phyloP scores from a whole-genome alignment of 176 grass and related monocot genomes.

The Eleusine coracana region DNA sequence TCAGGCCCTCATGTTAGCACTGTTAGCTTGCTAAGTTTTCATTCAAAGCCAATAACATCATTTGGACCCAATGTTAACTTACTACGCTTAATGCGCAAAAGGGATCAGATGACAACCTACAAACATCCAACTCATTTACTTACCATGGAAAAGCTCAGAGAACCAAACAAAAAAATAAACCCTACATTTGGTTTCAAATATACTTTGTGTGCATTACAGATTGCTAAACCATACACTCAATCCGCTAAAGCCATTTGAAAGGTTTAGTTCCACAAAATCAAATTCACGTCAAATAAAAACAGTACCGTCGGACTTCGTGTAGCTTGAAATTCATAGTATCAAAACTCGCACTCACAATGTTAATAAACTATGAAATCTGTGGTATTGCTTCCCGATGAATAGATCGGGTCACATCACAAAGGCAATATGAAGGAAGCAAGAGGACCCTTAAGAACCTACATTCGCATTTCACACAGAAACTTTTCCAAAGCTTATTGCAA shows the following conservation, averaged over 20 bases:
- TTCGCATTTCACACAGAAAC: neutral
- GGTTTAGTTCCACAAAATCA: neutral
- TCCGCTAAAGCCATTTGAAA: constrained; percentile 1
- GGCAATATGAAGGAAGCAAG: neutral
- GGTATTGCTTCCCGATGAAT: neutral
- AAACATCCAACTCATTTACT: neutral
- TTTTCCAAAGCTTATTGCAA: neutral
- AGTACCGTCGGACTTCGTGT: neutral
- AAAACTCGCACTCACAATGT: neutral
- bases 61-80: neutral
- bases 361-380: neutral
- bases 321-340: neutral
- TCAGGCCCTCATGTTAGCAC: neutral
- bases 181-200: neutral
- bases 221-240: too few relatives aligned
- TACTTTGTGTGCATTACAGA: neutral
- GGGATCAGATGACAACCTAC: neutral
- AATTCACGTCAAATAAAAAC: neutral
- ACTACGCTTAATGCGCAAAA: neutral
- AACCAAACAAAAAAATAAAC: neutral
- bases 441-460: neutral
- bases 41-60: neutral
- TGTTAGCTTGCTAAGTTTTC: neutral
- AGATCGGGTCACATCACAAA: neutral
- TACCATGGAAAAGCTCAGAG: neutral